phyloP scores from a whole-genome alignment of 1,284 basidiomycete genomes.

The Ustilago loliicola region DNA sequence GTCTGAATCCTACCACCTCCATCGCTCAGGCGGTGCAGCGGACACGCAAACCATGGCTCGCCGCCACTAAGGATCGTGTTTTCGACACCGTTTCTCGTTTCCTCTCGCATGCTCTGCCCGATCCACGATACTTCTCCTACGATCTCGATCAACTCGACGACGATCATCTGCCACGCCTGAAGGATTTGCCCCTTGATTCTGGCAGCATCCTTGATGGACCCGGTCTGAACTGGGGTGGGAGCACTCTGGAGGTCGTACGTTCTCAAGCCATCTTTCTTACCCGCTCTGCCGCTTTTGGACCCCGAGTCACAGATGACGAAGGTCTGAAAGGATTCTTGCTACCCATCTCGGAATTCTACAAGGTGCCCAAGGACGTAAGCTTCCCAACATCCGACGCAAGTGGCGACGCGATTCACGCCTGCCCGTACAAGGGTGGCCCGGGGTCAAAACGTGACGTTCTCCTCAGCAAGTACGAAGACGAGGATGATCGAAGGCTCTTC shows the following conservation, averaged over 20 bases:
- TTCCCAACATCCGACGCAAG: conserved; percentile 28
- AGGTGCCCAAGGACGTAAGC: conserved; percentile 26
- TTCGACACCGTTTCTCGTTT: conserved; percentile 36
- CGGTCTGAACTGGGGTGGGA: conserved; percentile 59
- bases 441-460: conserved; percentile 30
- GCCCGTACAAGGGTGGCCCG: conserved; percentile 58
- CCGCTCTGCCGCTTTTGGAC: conserved; percentile 67
- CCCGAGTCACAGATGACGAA: conserved; percentile 52
- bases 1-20: conserved; percentile 31
- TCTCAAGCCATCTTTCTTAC: conserved; percentile 66
- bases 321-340: conserved; percentile 59
- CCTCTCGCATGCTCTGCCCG: conserved; percentile 40
- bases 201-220: conserved; percentile 49
- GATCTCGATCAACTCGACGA: conserved; percentile 47
- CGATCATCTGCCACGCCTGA: conserved; percentile 19
- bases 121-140: conserved; percentile 51
- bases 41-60: conserved; percentile 38
- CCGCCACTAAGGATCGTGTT: conserved; percentile 32
- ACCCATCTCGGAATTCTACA: conserved; percentile 63
- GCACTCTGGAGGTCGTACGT: conserved; percentile 59
- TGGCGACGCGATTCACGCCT: conserved; percentile 41
- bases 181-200: conserved; percentile 27
- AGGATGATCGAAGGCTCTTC: conserved; percentile 47
- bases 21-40: conserved; percentile 37
- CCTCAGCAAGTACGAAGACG: conserved; percentile 34